phyloP scores from a whole-genome alignment of 352 stramenopile species.

The Salisapilia sapeloensis region DNA sequence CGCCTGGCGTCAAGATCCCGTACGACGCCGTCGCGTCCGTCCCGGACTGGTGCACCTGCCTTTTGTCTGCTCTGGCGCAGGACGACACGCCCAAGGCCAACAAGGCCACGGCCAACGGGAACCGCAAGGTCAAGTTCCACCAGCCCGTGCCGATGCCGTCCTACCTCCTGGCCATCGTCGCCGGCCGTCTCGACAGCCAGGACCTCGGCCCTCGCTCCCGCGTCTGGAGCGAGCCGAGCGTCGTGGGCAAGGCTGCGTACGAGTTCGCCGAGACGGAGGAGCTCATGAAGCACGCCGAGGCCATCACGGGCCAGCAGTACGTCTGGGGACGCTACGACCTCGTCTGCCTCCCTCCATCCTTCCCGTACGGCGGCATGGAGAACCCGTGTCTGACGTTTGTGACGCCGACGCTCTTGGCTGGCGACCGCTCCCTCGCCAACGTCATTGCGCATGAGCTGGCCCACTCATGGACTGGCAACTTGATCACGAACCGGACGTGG shows the following conservation, averaged over 20 bases:
- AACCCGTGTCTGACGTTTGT: slow-evolving; percentile 90
- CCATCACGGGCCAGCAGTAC: slow-evolving; percentile 85
- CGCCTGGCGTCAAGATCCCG: slow-evolving; percentile 86
- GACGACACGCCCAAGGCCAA: slow-evolving; percentile 7
- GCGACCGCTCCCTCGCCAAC: slow-evolving; percentile 88
- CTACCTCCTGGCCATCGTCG: slow-evolving; percentile 91
- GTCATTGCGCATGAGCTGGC: slow-evolving; percentile 96
- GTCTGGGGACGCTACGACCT: slow-evolving; percentile 96
- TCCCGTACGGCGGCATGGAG: slow-evolving; percentile 77
- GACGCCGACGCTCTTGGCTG: slow-evolving; percentile 90
- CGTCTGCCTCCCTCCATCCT: slow-evolving; percentile 91
- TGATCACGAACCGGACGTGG: slow-evolving; percentile 94
- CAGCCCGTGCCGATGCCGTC: slow-evolving; percentile 89
- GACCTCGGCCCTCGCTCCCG: slow-evolving; percentile 77
- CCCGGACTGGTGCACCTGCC: slow-evolving; percentile 81
- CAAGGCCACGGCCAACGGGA: slow-evolving; percentile 7
- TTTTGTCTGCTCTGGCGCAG: slow-evolving; percentile 79
- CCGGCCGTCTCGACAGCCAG: slow-evolving; percentile 77
- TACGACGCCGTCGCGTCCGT: slow-evolving; percentile 86
- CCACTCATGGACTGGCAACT: slow-evolving; percentile 94
- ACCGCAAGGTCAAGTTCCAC: slow-evolving; percentile 46
- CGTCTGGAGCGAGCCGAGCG: slow-evolving; percentile 89
- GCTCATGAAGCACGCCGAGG: slow-evolving; percentile 86
- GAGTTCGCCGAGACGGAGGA: slow-evolving; percentile 93
- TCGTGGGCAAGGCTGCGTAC: slow-evolving; percentile 84